Percentiles rank a stretch among this genome's conserved stretches.
Evolutionary conservation across 1,139 yeast genomes (phyloP).

Genomic region (Candida labiduridarum): DNA sequence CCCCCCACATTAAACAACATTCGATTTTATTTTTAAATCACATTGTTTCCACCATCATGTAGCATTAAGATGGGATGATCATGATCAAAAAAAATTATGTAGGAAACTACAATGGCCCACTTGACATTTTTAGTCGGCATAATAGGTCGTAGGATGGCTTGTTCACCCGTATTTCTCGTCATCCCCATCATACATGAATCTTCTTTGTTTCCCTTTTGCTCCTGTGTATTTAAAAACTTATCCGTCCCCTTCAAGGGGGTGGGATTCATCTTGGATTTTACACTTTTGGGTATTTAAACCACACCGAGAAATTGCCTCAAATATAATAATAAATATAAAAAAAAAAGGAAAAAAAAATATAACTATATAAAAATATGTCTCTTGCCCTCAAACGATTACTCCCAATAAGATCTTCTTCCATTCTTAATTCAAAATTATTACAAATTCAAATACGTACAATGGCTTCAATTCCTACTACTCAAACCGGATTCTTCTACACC

Average conservation of each 20-base stretch:
- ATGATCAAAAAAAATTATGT: no score
- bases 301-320: no score
- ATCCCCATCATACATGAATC: neutral
- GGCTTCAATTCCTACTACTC: constrained; percentile 17
- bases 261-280: neutral
- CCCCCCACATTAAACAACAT: constrained; percentile 6
- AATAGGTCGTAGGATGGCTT: neutral
- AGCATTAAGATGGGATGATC: no score
- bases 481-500: constrained; percentile 16
- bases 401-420: constrained; percentile 1
- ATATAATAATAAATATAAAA: no score
- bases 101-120: neutral
- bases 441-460: constrained; percentile 10
- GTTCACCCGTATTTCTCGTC: neutral
- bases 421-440: neutral
- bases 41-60: neutral
- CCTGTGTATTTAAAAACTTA: neutral
- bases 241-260: neutral
- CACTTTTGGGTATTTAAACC: no score
- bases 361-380: neutral
- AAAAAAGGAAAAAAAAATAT: no score
- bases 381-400: constrained; percentile 2
- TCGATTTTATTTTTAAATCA: neutral
- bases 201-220: neutral
- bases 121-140: neutral